A percentile compares a stretch with the other conserved stretches of the same genome.
Conservation (phyloP, 352 stramenopile genomes). For the Phytopythium mirpurense region DNA sequence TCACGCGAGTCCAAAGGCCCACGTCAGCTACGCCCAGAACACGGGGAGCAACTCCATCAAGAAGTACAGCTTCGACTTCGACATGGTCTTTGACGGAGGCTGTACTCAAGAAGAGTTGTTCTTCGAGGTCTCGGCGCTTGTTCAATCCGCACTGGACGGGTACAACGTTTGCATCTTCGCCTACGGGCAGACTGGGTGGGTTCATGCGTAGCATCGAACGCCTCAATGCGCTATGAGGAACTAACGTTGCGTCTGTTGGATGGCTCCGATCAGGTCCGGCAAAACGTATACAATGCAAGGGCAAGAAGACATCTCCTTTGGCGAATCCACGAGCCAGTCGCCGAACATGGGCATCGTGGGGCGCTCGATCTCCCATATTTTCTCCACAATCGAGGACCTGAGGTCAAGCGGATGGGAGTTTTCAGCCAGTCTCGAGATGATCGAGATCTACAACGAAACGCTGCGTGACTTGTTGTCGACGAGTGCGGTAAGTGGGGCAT, state of each 20-base stretch:
- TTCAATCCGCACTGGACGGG: slow-evolving; percentile 94
- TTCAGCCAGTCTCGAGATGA: slow-evolving; percentile 71
- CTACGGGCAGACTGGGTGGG: slow-evolving; percentile 78
- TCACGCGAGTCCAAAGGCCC: slow-evolving; percentile 48
- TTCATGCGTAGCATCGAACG: too few relatives aligned
- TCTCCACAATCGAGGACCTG: slow-evolving; percentile 55
- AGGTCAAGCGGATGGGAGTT: slow-evolving; percentile 72
- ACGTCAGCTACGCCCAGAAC: slow-evolving; percentile 72
- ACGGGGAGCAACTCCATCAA: slow-evolving; percentile 49
- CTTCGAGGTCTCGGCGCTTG: slow-evolving; percentile 91
- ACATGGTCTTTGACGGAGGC: slow-evolving; percentile 94
- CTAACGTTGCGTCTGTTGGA: not conserved
- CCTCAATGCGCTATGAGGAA: too few relatives aligned
- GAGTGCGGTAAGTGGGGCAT: slow-evolving; percentile 27
- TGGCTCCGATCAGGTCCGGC: slow-evolving; percentile 39
- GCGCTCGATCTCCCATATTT: slow-evolving; percentile 76
- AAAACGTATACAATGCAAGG: slow-evolving; percentile 90
- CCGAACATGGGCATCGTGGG: slow-evolving; percentile 76
- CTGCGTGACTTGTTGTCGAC: slow-evolving; percentile 89
- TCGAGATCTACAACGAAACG: slow-evolving; percentile 98
- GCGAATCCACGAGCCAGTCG: slow-evolving; percentile 33
- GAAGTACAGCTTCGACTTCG: slow-evolving; percentile 95
- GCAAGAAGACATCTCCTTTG: slow-evolving; percentile 27
- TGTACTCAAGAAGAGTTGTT: slow-evolving; percentile 96
- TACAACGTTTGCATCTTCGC: slow-evolving; percentile 97